A percentile compares a stretch with the other conserved stretches of the same genome.
Evolutionary conservation across 225 moss, liverwort and hornwort genomes (phyloP).

Genomic region (Physcomitrellopsis africana): DNA sequence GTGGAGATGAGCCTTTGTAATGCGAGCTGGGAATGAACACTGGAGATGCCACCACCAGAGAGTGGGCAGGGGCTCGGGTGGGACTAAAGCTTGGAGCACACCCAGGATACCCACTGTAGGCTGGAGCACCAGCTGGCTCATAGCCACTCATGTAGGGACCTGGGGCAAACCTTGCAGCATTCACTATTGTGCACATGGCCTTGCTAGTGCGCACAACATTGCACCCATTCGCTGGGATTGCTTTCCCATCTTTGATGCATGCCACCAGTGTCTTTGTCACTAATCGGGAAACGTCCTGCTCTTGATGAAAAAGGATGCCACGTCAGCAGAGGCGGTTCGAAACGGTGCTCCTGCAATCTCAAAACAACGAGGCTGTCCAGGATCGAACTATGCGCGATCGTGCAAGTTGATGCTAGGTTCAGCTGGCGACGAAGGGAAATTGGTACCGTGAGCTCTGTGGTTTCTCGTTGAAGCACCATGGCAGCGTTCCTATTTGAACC

Average conservation of each 20-base stretch:
- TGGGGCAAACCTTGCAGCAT: constrained; percentile 19
- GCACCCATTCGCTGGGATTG: background rate
- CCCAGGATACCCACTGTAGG: background rate
- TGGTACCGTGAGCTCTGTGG: too few species aligned
- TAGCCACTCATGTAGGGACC: constrained; percentile 33
- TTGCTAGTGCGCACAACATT: background rate
- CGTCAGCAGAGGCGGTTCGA: too few species aligned
- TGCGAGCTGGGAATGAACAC: background rate
- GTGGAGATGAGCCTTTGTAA: constrained; percentile 18
- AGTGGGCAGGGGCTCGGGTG: background rate
- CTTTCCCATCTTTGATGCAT: constrained; percentile 36
- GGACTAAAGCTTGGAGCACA: background rate
- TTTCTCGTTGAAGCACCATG: too few species aligned
- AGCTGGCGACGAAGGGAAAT: too few species aligned
- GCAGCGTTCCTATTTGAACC: too few species aligned
- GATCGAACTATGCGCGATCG: too few species aligned
- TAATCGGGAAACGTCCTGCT: too few species aligned
- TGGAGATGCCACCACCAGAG: constrained; percentile 5
- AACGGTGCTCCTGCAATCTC: too few species aligned
- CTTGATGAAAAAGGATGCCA: too few species aligned
- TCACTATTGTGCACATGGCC: constrained; percentile 18
- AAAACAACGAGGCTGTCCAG: too few species aligned
- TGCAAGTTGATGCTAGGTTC: too few species aligned
- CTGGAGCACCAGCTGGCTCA: constrained; percentile 23
- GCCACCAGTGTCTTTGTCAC: too few species aligned